Percentiles rank a stretch among this genome's conserved stretches.
Evolutionary conservation across 257 asterid species (phyloP).

Genomic region (Ligustrum vulgare): DNA sequence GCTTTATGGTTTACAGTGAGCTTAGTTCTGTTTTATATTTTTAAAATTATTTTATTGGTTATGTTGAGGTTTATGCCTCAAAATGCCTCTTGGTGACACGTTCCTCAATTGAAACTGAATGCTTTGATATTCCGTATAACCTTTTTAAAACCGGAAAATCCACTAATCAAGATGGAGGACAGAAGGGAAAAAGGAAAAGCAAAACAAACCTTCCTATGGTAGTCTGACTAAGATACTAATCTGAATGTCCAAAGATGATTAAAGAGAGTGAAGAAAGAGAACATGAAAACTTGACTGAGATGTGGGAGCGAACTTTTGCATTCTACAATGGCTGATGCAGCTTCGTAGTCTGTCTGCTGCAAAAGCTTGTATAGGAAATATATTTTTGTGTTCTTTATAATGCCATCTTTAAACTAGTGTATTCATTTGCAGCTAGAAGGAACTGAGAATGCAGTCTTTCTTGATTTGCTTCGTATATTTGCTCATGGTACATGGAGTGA

Average conservation of each 20-base stretch:
- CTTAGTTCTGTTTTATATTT: background rate
- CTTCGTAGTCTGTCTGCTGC: background rate
- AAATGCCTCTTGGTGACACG: background rate
- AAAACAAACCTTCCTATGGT: background rate
- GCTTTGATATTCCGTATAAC: background rate
- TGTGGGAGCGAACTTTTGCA: background rate
- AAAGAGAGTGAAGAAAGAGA: background rate
- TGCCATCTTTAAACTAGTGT: background rate
- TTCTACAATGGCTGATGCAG: background rate
- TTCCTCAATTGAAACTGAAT: background rate
- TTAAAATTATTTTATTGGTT: background rate
- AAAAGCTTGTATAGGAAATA: background rate
- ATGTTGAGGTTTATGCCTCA: background rate
- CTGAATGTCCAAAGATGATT: background rate
- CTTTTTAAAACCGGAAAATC: background rate
- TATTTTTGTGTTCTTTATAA: background rate
- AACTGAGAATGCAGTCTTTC: constrained; percentile 59
- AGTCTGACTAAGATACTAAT: background rate
- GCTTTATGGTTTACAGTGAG: background rate
- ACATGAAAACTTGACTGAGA: background rate
- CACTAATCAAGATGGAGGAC: background rate
- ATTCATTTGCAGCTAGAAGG: constrained; percentile 74
- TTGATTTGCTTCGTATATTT: constrained; percentile 78
- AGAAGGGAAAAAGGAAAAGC: background rate
- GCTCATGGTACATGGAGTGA: constrained; percentile 96